Base-by-base conservation (phyloP, 2,329 filamentous ascomycete genomes). In the Penicillium decumbens region DNA sequence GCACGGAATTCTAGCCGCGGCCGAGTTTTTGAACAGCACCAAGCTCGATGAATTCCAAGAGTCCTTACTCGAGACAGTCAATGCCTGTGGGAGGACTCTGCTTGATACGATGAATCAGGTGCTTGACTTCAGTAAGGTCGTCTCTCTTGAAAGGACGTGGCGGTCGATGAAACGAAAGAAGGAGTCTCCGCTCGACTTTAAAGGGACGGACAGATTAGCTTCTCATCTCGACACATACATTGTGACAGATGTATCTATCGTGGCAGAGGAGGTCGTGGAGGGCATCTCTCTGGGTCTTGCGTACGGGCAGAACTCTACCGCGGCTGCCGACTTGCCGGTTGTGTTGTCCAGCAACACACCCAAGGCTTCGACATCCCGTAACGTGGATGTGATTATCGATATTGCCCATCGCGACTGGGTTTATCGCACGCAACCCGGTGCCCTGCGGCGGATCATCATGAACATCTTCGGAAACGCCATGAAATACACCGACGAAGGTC, bases 381-480 rank as follows among this genome's bases (percentile, higher is more conserved):
- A 64, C 3, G 65, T 80, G 1, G 74, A 73, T 4, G 72, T 83
- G 20, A 68, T 80, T 24, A 62, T 82, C 5, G 75, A 82, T 53
- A 75, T 83, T 10, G 73, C 77, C 2, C 72, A 68, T 61, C 49
- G 71, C 20, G 53, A 72, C 45, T 84, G 82, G 80, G 64, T 68
- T 1, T 82, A 81, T 57, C 69, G 75, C 3, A 76, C 78, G 2
- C 77, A 83, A 41, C 75, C 79, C 0, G 81, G 82, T 0, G 76
- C 75, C 1, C 65, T 77, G 52, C 69, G 75, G 41, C 72, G 80
- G 6, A 77, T 84, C 41, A 73, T 84, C 41, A 82, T 83, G 80
- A 84, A 84, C 48, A 58, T 84, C 0, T 78, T 83, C 37, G 79
- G 79, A 7, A 85, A 85, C 57, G 75, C 82, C 0, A 71, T 84